These are phyloP conservation scores for Lepidopterella palustris DNA, from an alignment of 495 filamentous ascomycete species.

Conservation along the genomic window DNA sequence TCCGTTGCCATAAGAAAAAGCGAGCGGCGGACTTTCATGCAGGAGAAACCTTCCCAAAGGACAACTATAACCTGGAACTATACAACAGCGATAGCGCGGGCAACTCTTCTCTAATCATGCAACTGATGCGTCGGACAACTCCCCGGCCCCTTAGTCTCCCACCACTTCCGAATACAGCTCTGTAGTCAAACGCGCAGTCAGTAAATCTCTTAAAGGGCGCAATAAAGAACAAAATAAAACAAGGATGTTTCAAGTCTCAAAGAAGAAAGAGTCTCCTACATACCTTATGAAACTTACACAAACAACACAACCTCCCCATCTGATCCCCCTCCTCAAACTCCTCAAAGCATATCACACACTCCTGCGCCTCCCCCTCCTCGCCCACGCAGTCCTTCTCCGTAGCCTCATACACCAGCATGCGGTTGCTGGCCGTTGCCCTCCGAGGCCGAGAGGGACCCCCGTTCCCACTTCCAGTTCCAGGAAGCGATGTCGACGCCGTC, in stretches of 20 bases:
- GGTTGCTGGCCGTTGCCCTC: conserved; percentile 7
- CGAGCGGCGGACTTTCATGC: too few relatives aligned
- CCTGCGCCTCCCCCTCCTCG: conserved; percentile 51
- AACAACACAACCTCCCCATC: conserved; percentile 81
- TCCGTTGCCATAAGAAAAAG: too few relatives aligned
- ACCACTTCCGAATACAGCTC: conserved; percentile 37
- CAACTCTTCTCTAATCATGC: conserved; percentile 25
- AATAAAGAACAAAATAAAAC: not conserved
- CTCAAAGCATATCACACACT: conserved; percentile 95
- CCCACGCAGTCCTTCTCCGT: conserved; percentile 89
- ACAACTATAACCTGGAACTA: too few relatives aligned
- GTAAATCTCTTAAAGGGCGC: not conserved
- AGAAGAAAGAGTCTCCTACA: conserved; percentile 4
- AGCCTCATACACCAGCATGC: conserved; percentile 68
- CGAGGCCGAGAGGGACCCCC: not conserved
- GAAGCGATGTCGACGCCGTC: not conserved
- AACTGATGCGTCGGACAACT: conserved; percentile 40
- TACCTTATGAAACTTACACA: conserved; percentile 82
- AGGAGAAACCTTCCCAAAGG: too few relatives aligned
- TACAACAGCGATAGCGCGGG: too few relatives aligned
- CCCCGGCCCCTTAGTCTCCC: conserved; percentile 37
- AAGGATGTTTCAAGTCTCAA: too few relatives aligned
- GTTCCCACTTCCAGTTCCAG: not conserved
- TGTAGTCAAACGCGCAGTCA: conserved; percentile 7
- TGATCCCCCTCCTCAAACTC: conserved; percentile 81